Evolutionary conservation across 345 rosid genomes (phyloP), one percentile per base, ranked within the genome.

Genomic region (Abelmoschus esculentus): DNA sequence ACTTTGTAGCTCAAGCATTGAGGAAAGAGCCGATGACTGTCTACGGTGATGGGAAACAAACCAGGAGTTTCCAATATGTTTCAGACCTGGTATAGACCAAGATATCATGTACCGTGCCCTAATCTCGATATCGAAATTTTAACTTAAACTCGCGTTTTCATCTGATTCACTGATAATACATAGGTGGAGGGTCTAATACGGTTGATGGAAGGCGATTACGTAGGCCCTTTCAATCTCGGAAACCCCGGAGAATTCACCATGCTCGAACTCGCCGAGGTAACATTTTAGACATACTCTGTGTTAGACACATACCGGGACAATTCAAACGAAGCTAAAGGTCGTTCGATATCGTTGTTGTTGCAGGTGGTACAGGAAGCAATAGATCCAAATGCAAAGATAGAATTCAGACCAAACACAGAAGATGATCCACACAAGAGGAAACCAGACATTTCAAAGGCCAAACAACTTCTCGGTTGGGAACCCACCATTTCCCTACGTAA

Each of bases 31-130:
- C 98, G 38, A 75, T 93, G 89, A 86, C 98, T 59, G 96, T 93
- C 36, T 93, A 93, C 83, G 98, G 98, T 53, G 97, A 93, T 80
- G 98, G 98, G 76, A 93, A 93, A 76, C 98, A 93, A 80, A 93
- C 98, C 17, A 82, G 98, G 72, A 93, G 98, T 91, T 93, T 93
- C 81, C 98, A 93, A 71, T 93, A 83, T 83, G 98, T 93, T 70
- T 85, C 97, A 57, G 98, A 93, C 80, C 79, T 93, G 96, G 98
- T 93, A 44, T 32, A 3, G 36, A 3, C 36, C 2, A 3, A 32
- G 4, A 32, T 32, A 32, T 3, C 36, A 32, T 32, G 1, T 32
- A 32, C 36, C 36, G 36, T 32, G 36, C 36, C 36, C 36, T 32
- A 32, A 32, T 3, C 5, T 32, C 5, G 26, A 22, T 22, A 22